Evolutionary conservation across 2,329 filamentous ascomycete species (phyloP), one percentile per base, ranked within the genome.

Genomic region (Herpotrichia juniperi): DNA sequence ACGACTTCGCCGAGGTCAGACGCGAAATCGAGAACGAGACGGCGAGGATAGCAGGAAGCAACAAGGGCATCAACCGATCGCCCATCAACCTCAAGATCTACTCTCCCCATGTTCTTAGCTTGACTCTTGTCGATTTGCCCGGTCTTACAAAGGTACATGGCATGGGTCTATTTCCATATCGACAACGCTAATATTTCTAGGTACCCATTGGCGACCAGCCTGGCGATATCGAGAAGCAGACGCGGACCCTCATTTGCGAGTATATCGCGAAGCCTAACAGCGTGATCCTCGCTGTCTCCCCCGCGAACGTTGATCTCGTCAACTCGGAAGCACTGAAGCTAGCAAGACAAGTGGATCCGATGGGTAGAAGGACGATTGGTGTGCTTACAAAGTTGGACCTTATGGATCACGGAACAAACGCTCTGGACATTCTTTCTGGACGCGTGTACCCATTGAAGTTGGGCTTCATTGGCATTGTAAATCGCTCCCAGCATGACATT

Each of bases 191-290:
- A 74, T 59, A 54, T 25, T 42, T 53, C 49, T 56, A 91, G 87
- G 93, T 97, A 53, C 94, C 94, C 25, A 97, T 99, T 73, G 94
- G 94, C 61, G 94, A 99, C 73, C 94, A 99, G 73, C 94, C 94
- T 7, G 87, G 90, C 66, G 94, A 99, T 71, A 99, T 99, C 69
- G 94, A 99, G 81, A 97, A 97, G 77, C 94, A 99, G 78, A 99
- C 94, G 26, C 86, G 93, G 59, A 96, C 91, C 62, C 84, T 99
- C 66, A 97, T 99, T 66, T 90, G 93, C 50, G 94, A 99, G 79
- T 99, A 97, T 73, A 99, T 97, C 69, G 93, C 93, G 51, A 99
- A 99, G 78, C 93, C 94, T 12, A 99, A 99, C 82, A 97, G 93
- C 76, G 96, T 99, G 68, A 88, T 99, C 59, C 84, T 99, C 46